Percentiles rank a stretch among this genome's conserved stretches.
Conservation (phyloP, 1,284 basidiomycete genomes). For the Pascua guehoae region DNA sequence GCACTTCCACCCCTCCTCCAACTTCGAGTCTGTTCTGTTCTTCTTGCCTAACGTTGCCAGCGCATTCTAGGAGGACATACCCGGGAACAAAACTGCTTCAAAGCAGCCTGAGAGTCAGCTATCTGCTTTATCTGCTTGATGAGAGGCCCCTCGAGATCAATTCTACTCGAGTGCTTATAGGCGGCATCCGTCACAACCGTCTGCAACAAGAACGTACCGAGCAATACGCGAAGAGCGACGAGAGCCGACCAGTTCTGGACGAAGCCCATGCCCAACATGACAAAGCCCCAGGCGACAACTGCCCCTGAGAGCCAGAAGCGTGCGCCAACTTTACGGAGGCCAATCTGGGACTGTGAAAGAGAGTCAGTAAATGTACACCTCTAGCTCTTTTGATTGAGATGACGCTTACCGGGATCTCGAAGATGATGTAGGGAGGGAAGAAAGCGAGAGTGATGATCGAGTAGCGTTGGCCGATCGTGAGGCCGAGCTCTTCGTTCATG, state of each 20-base stretch:
- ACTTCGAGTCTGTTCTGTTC: too few relatives aligned
- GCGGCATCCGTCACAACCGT: too few relatives aligned
- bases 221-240: constrained; percentile 34
- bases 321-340: constrained; percentile 11
- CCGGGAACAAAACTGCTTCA: constrained; percentile 26
- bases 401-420: not conserved
- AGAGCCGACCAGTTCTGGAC: constrained; percentile 43
- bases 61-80: constrained; percentile 43
- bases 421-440: not conserved
- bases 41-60: too few relatives aligned
- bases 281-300: constrained; percentile 42
- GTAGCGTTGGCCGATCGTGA: not conserved
- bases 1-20: too few relatives aligned
- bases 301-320: constrained; percentile 15
- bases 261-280: constrained; percentile 48
- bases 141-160: too few relatives aligned
- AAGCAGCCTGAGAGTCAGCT: constrained; percentile 5
- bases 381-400: not conserved
- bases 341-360: constrained; percentile 21
- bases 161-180: too few relatives aligned
- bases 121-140: too few relatives aligned
- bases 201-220: constrained; percentile 23
- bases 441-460: not conserved
- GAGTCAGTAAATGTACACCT: not conserved
- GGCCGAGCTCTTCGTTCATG: constrained; percentile 23